Base-by-base conservation (phyloP, 2,329 filamentous ascomycete species). In the Aspergillus costaricaensis region DNA sequence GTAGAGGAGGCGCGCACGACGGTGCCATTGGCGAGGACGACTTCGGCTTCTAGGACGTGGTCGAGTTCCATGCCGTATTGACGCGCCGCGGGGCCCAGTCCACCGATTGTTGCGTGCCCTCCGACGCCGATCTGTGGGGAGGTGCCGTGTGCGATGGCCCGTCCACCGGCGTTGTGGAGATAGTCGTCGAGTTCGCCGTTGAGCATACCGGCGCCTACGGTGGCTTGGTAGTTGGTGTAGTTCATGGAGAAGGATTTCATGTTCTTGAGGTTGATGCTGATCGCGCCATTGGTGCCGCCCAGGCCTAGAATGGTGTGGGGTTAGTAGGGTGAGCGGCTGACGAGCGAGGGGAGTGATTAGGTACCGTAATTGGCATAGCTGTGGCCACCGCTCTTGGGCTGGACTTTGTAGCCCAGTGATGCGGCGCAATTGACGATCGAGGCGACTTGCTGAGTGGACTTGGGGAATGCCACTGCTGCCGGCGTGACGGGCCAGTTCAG, bases 351-450 rank as follows among this genome's bases (percentile, higher is more conserved):
- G 39, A 8, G 39, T 14, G 32, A 36, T 1, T 5, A 2, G 39
- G 23, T 73, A 61, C 81, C 80, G 57, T 79, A 82, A 41, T 82
- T 83, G 0, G 79, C 84, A 69, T 84, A 86, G 43, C 79, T 82
- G 66, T 86, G 83, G 0, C 83, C 84, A 12, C 84, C 84, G 39
- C 79, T 77, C 61, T 79, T 80, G 3, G 83, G 75, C 47, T 83
- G 82, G 2, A 86, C 80, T 51, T 83, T 81, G 25, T 82, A 70
- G 10, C 72, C 71, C 47, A 71, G 62, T 23, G 76, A 65, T 1
- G 69, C 67, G 1, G 81, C 83, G 59, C 82, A 85, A 44, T 71
- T 70, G 14, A 86, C 76, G 3, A 82, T 78, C 3, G 71, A 73
- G 5, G 79, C 71, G 15, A 85, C 75, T 8, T 84, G 76, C 5